Evolutionary conservation across 495 filamentous ascomycete genomes (phyloP).

Genomic region (Xylaria intraflava): DNA sequence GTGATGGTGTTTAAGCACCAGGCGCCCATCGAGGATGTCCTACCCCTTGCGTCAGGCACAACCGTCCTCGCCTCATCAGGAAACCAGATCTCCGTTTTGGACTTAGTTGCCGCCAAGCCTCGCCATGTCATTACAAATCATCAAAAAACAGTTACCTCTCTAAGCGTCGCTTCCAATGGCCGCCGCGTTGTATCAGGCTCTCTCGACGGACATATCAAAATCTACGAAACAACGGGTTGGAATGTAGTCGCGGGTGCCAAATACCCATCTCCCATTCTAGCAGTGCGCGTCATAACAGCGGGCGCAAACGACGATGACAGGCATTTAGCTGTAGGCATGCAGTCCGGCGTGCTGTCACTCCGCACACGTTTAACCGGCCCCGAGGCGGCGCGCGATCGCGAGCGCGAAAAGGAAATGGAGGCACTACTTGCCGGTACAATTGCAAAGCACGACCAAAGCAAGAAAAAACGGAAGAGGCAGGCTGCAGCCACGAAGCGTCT

Average conservation of each 20-base stretch:
- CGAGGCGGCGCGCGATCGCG: slow-evolving; percentile 60
- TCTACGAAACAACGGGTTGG: slow-evolving; percentile 88
- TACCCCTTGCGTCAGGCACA: slow-evolving; percentile 80
- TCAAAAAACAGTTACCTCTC: slow-evolving; percentile 91
- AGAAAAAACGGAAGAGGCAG: slow-evolving; percentile 60
- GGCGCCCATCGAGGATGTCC: slow-evolving; percentile 74
- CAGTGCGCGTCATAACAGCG: slow-evolving; percentile 64
- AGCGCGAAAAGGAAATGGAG: slow-evolving; percentile 78
- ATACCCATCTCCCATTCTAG: slow-evolving; percentile 83
- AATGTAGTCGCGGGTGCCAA: slow-evolving; percentile 88
- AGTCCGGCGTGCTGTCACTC: slow-evolving; percentile 80
- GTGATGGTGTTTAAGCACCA: slow-evolving; percentile 91
- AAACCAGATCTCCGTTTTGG: slow-evolving; percentile 86
- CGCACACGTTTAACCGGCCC: slow-evolving; percentile 79
- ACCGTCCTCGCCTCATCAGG: slow-evolving; percentile 79
- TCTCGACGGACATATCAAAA: slow-evolving; percentile 92
- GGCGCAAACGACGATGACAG: slow-evolving; percentile 65
- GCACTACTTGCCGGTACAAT: slow-evolving; percentile 72
- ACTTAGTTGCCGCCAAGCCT: slow-evolving; percentile 85
- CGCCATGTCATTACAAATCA: slow-evolving; percentile 83
- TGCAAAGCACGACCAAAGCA: slow-evolving; percentile 59
- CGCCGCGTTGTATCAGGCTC: slow-evolving; percentile 77
- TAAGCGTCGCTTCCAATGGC: slow-evolving; percentile 68
- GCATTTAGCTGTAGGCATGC: slow-evolving; percentile 90
- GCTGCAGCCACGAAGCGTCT: slow-evolving; percentile 67